These are phyloP conservation scores for Mycena vitilis DNA, from an alignment of 768 basidiomycete genomes.

Conservation along the genomic window DNA sequence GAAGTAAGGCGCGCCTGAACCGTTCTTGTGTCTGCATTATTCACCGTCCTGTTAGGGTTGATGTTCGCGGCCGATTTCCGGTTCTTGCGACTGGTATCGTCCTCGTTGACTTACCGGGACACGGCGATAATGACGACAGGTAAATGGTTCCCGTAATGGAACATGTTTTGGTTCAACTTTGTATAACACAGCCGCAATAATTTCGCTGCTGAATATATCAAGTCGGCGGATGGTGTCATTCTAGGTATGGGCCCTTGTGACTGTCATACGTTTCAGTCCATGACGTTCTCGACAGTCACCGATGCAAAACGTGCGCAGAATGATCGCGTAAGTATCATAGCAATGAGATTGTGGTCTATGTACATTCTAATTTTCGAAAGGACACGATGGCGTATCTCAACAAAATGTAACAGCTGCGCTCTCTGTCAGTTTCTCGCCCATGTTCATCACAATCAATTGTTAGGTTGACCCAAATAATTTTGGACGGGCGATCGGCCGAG, in stretches of 20 bases:
- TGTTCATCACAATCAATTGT: background rate
- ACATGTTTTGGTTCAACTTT: no score
- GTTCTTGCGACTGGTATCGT: slow-evolving; percentile 14
- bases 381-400: background rate
- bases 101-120: slow-evolving; percentile 23
- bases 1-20: background rate
- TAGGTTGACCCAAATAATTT: slow-evolving; percentile 4
- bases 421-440: no score
- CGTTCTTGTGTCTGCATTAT: background rate
- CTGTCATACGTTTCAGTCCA: no score
- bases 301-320: slow-evolving; percentile 17
- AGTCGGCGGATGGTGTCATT: slow-evolving; percentile 4
- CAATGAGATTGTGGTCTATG: background rate
- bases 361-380: background rate
- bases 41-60: background rate
- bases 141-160: background rate
- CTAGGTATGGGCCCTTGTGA: slow-evolving; percentile 4
- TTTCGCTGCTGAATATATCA: slow-evolving; percentile 3
- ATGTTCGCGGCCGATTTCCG: slow-evolving; percentile 14
- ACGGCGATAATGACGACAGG: slow-evolving; percentile 25
- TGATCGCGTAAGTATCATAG: slow-evolving; percentile 13
- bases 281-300: background rate
- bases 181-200: background rate
- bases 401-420: background rate
- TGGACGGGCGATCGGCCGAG: slow-evolving; percentile 9